A percentile compares a stretch with the other conserved stretches of the same genome.
Conservation (phyloP, 2,329 filamentous ascomycete genomes). For the Westerdykella sp. region DNA sequence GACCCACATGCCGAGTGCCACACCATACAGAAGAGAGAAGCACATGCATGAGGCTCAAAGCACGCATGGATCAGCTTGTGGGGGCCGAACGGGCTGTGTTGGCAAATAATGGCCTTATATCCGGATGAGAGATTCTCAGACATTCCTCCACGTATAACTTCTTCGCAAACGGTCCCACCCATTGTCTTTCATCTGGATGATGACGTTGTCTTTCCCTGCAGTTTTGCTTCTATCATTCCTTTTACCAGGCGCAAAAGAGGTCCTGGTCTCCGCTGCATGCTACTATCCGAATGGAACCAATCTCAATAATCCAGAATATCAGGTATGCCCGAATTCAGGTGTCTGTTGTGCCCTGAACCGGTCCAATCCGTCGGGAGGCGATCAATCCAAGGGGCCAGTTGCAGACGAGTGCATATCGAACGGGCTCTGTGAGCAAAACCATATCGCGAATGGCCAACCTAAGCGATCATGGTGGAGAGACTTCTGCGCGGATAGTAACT, state of each 20-base stretch:
- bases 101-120: background rate
- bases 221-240: no score
- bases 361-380: conserved; percentile 2
- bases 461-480: background rate
- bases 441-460: background rate
- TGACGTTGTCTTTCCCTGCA: background rate
- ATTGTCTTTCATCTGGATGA: conserved; percentile 1
- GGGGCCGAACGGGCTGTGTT: background rate
- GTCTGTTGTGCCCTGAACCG: conserved; percentile 5
- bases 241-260: no score
- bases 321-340: background rate
- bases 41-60: no score
- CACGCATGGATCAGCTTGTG: background rate
- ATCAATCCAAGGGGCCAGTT: conserved; percentile 1
- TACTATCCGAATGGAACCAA: conserved; percentile 4
- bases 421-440: conserved; percentile 1
- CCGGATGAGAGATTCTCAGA: background rate
- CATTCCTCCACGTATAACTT: background rate
- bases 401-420: conserved; percentile 4
- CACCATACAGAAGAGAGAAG: no score
- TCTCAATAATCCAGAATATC: conserved; percentile 1
- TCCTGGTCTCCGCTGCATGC: background rate
- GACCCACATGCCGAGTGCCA: no score
- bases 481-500: background rate
- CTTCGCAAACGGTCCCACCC: conserved; percentile 9